phyloP scores from a whole-genome alignment of 1,284 basidiomycete species.

The Taiwanofungus camphoratus region DNA sequence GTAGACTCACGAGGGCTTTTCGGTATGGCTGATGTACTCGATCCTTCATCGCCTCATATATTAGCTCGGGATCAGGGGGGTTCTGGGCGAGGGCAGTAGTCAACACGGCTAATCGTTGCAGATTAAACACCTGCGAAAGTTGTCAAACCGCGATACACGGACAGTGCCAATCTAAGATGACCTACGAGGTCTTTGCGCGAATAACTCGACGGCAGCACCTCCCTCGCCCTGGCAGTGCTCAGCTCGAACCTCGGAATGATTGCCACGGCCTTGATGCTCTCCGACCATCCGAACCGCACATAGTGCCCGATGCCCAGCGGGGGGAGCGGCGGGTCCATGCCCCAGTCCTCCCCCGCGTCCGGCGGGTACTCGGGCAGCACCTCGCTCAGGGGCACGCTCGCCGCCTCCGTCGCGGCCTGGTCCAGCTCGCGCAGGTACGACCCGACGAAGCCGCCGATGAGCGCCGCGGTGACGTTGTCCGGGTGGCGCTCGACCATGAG shows the following conservation, averaged over 20 bases:
- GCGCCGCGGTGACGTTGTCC: slow-evolving; percentile 97
- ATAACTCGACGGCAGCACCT: slow-evolving; percentile 82
- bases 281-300: slow-evolving; percentile 86
- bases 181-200: slow-evolving; percentile 88
- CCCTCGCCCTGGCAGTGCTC: slow-evolving; percentile 91
- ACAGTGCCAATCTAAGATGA: slow-evolving; percentile 28
- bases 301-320: slow-evolving; percentile 93
- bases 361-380: slow-evolving; percentile 95
- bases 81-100: slow-evolving; percentile 90
- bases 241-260: slow-evolving; percentile 97
- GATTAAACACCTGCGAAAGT: slow-evolving; percentile 84
- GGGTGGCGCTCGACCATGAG: slow-evolving; percentile 99
- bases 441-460: slow-evolving; percentile 98
- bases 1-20: slow-evolving; percentile 63
- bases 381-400: slow-evolving; percentile 91
- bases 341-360: slow-evolving; percentile 91
- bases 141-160: background rate
- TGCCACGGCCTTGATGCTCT: slow-evolving; percentile 87
- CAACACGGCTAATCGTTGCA: slow-evolving; percentile 96
- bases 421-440: slow-evolving; percentile 93
- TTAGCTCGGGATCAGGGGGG: slow-evolving; percentile 90
- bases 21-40: slow-evolving; percentile 97
- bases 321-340: slow-evolving; percentile 80
- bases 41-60: slow-evolving; percentile 99
- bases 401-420: slow-evolving; percentile 67